Evolutionary conservation across 2,329 filamentous ascomycete species (phyloP).

Genomic region (Aspergillus spinulosporus): DNA sequence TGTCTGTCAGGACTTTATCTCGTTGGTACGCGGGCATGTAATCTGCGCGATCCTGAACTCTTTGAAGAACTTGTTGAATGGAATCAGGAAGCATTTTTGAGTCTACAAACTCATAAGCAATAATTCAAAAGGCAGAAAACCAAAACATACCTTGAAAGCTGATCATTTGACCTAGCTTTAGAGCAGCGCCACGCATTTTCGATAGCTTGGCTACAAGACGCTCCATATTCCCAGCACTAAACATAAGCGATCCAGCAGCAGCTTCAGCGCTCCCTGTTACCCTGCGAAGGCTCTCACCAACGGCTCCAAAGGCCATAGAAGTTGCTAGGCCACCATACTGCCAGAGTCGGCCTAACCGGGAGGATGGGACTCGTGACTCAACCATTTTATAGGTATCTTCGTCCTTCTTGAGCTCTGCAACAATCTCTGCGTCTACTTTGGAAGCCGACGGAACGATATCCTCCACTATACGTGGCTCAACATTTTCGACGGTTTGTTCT

Average conservation of each 20-base stretch:
- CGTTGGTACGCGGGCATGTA: constrained; percentile 97
- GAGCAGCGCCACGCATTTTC: constrained; percentile 92
- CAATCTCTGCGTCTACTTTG: constrained; percentile 21
- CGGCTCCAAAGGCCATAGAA: constrained; percentile 90
- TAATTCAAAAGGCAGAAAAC: too few relatives aligned
- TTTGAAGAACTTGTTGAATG: constrained; percentile 85
- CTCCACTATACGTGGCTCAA: constrained; percentile 19
- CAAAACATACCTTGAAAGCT: constrained; percentile 71
- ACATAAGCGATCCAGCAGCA: constrained; percentile 72
- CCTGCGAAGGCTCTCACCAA: constrained; percentile 80
- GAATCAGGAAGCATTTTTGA: constrained; percentile 86
- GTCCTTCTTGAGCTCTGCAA: constrained; percentile 29
- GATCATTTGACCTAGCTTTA: constrained; percentile 97
- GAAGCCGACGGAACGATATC: too few relatives aligned
- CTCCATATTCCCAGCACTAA: constrained; percentile 89
- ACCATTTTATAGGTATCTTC: constrained; percentile 65
- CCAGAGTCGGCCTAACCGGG: constrained; percentile 83
- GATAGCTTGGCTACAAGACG: constrained; percentile 89
- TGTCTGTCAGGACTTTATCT: constrained; percentile 74
- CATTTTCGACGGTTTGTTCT: constrained; percentile 43
- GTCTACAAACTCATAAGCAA: constrained; percentile 41
- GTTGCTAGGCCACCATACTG: constrained; percentile 92
- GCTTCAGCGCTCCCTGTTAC: constrained; percentile 66
- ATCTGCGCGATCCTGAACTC: constrained; percentile 93
- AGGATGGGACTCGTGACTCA: constrained; percentile 88